Percentiles rank a stretch among this genome's conserved stretches.
Conservation (phyloP, 495 filamentous ascomycete genomes). For the Tetracladium marchalianum region DNA sequence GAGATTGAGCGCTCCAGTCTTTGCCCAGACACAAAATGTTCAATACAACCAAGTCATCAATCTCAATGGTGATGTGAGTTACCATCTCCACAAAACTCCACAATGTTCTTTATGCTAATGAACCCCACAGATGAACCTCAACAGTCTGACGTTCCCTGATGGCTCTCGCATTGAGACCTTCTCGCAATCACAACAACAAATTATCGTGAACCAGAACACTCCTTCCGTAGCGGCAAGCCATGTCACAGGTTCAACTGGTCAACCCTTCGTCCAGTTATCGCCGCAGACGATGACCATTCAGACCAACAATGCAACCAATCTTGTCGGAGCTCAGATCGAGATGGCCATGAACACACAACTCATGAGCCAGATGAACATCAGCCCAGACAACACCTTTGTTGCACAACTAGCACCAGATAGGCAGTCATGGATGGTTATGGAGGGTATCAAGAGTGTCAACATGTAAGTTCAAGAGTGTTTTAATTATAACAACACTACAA, state of each 20-base stretch:
- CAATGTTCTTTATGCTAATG: neutral
- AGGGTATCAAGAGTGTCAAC: slow-evolving; percentile 18
- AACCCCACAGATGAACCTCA: slow-evolving; percentile 17
- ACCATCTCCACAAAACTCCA: neutral
- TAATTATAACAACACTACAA: neutral
- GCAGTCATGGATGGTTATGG: slow-evolving; percentile 19
- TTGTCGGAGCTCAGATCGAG: slow-evolving; percentile 23
- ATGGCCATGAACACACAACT: slow-evolving; percentile 15
- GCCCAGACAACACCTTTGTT: slow-evolving; percentile 19
- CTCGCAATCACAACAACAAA: slow-evolving; percentile 20
- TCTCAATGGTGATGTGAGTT: slow-evolving; percentile 24
- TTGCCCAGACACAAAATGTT: slow-evolving; percentile 10
- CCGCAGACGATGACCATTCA: slow-evolving; percentile 16
- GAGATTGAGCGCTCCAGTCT: neutral
- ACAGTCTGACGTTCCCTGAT: slow-evolving; percentile 19
- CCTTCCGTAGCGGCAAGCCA: slow-evolving; percentile 15
- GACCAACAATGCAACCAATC: slow-evolving; percentile 19
- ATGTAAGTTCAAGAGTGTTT: slow-evolving; percentile 2
- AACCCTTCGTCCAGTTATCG: slow-evolving; percentile 20
- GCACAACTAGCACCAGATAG: slow-evolving; percentile 18
- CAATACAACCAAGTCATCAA: slow-evolving; percentile 24
- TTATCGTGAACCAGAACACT: slow-evolving; percentile 22
- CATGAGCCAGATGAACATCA: slow-evolving; percentile 12
- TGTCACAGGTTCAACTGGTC: slow-evolving; percentile 19
- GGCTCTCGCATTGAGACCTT: slow-evolving; percentile 19